Evolutionary conservation across 768 basidiomycete species (phyloP), one percentile per base, ranked within the genome.

Genomic region (Calocybe cyanea): DNA sequence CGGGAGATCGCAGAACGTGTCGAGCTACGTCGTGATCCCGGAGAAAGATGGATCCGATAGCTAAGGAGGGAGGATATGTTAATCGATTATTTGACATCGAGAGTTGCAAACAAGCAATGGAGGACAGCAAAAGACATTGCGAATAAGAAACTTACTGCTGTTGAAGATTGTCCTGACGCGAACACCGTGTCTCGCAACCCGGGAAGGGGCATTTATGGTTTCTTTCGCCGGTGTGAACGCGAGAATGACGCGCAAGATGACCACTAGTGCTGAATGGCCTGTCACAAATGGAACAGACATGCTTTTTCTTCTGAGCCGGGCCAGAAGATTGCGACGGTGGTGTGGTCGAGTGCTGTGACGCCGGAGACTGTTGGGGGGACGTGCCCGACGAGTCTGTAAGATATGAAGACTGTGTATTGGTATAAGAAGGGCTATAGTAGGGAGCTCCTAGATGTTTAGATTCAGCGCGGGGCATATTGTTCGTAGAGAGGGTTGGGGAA

Each of bases 191-290:
- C 56, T 92, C 88, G 63, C 92, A 95, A 18, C 91, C 92, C n/a
- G 92, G 92, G 69, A 91, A 94, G 25, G 92, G 92, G 59, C 92
- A 95, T 49, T 83, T 87, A 70, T 93, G 89, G 66, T 93, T 92
- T 51, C 89, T 77, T 58, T 93, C 92, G 32, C 92, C 92, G 13
- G 92, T 94, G 67, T 94, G 92, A 10, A 92, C 85, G 45, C 90
- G 73, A n/a, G 85, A 76, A 60, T 94, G 92, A 38, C 92, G 78
- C 0, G 91, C 87, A 15, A 94, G 76, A 63, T 94, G 92, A 14
- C 92, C 92, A 49, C 84, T 85, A 19, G 92, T 94, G 43, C 89
- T 90, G 65, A 94, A 94, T 1, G 79, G 76, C 35, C 88, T 78
- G 2, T 81, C 73, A 65, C 92, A 94, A 4, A 77, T 81, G 1